phyloP scores from a whole-genome alignment of 805 yeast genomes.

The Sugiyamaella marilandica region DNA sequence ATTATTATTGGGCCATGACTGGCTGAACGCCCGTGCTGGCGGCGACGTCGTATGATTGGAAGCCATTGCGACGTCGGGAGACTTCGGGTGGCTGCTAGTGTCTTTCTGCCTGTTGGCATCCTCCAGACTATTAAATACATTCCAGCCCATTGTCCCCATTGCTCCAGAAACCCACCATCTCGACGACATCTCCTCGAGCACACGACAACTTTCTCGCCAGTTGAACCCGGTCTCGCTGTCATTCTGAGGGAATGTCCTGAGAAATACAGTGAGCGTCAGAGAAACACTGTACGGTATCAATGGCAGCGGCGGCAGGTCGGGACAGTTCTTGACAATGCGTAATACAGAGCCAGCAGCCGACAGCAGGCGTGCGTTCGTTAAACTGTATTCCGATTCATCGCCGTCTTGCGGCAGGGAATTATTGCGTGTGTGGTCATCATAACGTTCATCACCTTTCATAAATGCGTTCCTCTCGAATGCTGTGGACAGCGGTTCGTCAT shows the following conservation, averaged over 20 bases:
- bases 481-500: neutral
- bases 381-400: neutral
- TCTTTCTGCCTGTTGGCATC: constrained; percentile 3
- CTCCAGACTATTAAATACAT: constrained; percentile 24
- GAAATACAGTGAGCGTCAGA: constrained; percentile 34
- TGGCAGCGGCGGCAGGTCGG: constrained; percentile 31
- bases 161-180: constrained; percentile 37
- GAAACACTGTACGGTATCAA: constrained; percentile 34
- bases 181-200: constrained; percentile 27
- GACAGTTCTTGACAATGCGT: constrained; percentile 23
- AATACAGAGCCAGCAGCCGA: constrained; percentile 29
- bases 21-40: neutral
- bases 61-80: neutral
- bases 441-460: neutral
- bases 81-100: neutral
- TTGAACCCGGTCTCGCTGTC: constrained; percentile 27
- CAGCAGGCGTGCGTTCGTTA: constrained; percentile 21
- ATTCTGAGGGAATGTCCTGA: constrained; percentile 29
- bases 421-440: neutral
- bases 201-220: constrained; percentile 29
- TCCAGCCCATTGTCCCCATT: constrained; percentile 33
- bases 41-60: neutral
- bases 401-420: neutral
- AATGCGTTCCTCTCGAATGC: neutral
- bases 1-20: neutral